Percentiles rank a stretch among this genome's conserved stretches.
Evolutionary conservation across 208 protist species (phyloP).

Genomic region (Wallacemonas sp.): DNA sequence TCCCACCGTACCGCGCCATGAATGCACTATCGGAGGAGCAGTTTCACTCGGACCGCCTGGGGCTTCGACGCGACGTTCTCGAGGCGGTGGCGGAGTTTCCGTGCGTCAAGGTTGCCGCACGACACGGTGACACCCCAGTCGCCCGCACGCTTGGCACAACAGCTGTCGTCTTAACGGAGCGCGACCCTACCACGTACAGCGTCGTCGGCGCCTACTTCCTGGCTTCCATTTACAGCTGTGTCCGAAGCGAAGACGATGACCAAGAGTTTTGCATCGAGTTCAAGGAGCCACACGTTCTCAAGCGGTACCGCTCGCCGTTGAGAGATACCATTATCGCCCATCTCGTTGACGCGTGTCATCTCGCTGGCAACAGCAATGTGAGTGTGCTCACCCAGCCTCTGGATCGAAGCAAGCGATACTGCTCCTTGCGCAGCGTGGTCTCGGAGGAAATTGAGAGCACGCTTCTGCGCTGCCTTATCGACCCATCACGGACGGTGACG

Average conservation of each 20-base stretch:
- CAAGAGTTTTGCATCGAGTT: constrained; percentile 86
- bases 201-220: constrained; percentile 68
- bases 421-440: constrained; percentile 43
- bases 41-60: constrained; percentile 72
- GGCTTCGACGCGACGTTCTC: constrained; percentile 54
- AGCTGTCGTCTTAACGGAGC: constrained; percentile 70
- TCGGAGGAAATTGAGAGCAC: constrained; percentile 85
- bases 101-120: constrained; percentile 55
- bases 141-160: constrained; percentile 76
- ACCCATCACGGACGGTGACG: neutral
- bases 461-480: constrained; percentile 69
- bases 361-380: constrained; percentile 64
- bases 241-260: constrained; percentile 80
- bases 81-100: constrained; percentile 77
- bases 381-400: constrained; percentile 48
- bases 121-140: constrained; percentile 48
- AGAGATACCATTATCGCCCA: constrained; percentile 88
- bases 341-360: constrained; percentile 76
- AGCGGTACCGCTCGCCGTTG: constrained; percentile 77
- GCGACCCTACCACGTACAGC: constrained; percentile 87
- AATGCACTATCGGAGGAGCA: constrained; percentile 40
- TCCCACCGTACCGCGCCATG: constrained; percentile 41
- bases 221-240: constrained; percentile 59
- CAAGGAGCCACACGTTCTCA: constrained; percentile 52
- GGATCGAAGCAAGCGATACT: constrained; percentile 67